Evolutionary conservation across 2,329 filamentous ascomycete species (phyloP).

Genomic region (Aspergillus sp.): DNA sequence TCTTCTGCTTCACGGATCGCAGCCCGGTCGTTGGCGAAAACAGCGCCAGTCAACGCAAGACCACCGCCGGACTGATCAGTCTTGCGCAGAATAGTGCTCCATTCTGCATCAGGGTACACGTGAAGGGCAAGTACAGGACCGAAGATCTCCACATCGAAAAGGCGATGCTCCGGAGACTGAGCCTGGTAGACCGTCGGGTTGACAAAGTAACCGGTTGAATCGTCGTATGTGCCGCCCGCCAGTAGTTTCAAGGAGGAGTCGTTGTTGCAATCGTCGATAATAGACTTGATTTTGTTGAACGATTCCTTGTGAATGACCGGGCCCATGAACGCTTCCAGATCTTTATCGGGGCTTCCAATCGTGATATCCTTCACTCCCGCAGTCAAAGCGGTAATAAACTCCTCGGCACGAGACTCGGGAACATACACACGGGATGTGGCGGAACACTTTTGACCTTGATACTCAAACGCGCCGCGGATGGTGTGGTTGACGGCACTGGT

Average conservation of each 20-base stretch:
- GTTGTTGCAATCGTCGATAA: slow-evolving; percentile 73
- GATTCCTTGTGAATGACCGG: slow-evolving; percentile 77
- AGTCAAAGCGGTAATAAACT: slow-evolving; percentile 65
- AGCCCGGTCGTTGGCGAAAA: slow-evolving; percentile 38
- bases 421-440: slow-evolving; percentile 77
- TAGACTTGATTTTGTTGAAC: slow-evolving; percentile 72
- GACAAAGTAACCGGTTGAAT: slow-evolving; percentile 73
- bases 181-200: slow-evolving; percentile 76
- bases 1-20: slow-evolving; percentile 37
- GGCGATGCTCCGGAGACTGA: slow-evolving; percentile 65
- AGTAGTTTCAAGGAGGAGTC: slow-evolving; percentile 69
- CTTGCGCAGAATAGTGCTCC: slow-evolving; percentile 53
- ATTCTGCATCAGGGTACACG: slow-evolving; percentile 72
- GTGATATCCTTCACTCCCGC: slow-evolving; percentile 65
- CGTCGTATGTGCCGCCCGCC: slow-evolving; percentile 71
- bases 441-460: slow-evolving; percentile 84
- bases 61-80: slow-evolving; percentile 32
- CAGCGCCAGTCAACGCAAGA: slow-evolving; percentile 38
- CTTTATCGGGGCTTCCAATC: slow-evolving; percentile 50
- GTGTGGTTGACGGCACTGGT: slow-evolving; percentile 75
- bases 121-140: slow-evolving; percentile 70
- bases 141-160: slow-evolving; percentile 75
- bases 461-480: slow-evolving; percentile 81
- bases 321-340: slow-evolving; percentile 66
- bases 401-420: slow-evolving; percentile 67